These are phyloP conservation scores for Saksenaea vasiformis DNA, from an alignment of 371 early-diverging fungal genomes.

Conservation along the genomic window DNA sequence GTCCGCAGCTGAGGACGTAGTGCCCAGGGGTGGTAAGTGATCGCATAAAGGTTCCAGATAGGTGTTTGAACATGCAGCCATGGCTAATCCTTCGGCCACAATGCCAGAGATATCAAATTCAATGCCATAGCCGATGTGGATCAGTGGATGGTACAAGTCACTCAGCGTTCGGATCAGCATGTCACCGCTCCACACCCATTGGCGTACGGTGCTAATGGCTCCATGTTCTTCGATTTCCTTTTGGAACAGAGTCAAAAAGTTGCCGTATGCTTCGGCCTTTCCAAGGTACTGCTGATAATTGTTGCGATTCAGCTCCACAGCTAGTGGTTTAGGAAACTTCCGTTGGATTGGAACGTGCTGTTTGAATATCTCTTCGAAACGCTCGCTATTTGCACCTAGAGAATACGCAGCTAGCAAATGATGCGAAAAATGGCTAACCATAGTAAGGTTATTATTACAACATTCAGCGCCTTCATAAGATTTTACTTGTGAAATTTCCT, in stretches of 20 bases:
- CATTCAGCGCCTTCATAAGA: not conserved
- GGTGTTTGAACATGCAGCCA: slow-evolving; percentile 41
- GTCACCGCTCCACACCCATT: slow-evolving; percentile 50
- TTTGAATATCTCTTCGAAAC: slow-evolving; percentile 55
- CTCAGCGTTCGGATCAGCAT: slow-evolving; percentile 47
- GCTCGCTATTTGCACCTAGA: slow-evolving; percentile 51
- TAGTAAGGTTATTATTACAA: not conserved
- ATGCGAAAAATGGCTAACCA: slow-evolving; percentile 53
- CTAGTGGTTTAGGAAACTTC: slow-evolving; percentile 30
- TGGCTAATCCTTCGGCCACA: slow-evolving; percentile 61
- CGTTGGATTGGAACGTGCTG: slow-evolving; percentile 40
- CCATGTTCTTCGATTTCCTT: slow-evolving; percentile 47
- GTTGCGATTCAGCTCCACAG: slow-evolving; percentile 27
- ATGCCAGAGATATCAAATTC: slow-evolving; percentile 63
- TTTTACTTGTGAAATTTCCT: slow-evolving; percentile 49
- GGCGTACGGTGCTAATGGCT: slow-evolving; percentile 41
- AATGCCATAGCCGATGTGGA: slow-evolving; percentile 67
- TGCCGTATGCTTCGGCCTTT: slow-evolving; percentile 44
- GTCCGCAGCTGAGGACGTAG: not conserved
- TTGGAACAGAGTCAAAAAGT: slow-evolving; percentile 49
- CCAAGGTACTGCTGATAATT: slow-evolving; percentile 47
- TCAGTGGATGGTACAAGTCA: slow-evolving; percentile 62
- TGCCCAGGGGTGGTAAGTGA: slow-evolving; percentile 4
- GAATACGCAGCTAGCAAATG: slow-evolving; percentile 58
- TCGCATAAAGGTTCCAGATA: slow-evolving; percentile 20